A percentile compares a stretch with the other conserved stretches of the same genome.
Evolutionary conservation across 73 alveolate genomes (phyloP).

Genomic region (Urostyla sp.): DNA sequence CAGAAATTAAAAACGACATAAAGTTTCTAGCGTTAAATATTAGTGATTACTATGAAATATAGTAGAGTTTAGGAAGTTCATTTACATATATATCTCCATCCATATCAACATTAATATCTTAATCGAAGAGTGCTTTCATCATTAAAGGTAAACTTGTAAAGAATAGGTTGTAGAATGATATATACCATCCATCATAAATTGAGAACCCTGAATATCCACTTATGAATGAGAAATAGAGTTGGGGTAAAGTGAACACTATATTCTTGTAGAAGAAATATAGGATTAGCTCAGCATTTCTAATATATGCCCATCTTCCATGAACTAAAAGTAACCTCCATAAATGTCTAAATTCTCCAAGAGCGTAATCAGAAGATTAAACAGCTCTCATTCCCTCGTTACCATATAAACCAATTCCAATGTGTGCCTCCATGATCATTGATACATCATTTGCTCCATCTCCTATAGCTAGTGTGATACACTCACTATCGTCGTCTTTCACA

Average conservation of each 20-base stretch:
- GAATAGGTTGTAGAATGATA: conserved; percentile 66
- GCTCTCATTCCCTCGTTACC: conserved; percentile 99
- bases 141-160: conserved; percentile 71
- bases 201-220: conserved; percentile 55
- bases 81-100: conserved; percentile 41
- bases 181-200: conserved; percentile 73
- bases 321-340: conserved; percentile 86
- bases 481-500: conserved; percentile 78
- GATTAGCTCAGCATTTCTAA: conserved; percentile 89
- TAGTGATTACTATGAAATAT: conserved; percentile 60
- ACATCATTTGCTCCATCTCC: conserved; percentile 98
- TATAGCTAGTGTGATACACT: conserved; percentile 78
- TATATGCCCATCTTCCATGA: conserved; percentile 93
- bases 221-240: conserved; percentile 5
- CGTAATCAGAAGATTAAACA: conserved; percentile 92
- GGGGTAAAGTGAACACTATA: conserved; percentile 91
- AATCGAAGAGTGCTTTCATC: conserved; percentile 68
- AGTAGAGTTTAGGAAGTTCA: conserved; percentile 68
- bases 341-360: conserved; percentile 91
- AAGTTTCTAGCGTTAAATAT: conserved; percentile 69
- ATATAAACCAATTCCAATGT: conserved; percentile 93
- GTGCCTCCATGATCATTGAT: conserved; percentile 91
- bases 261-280: conserved; percentile 95
- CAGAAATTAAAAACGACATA: conserved; percentile 62
- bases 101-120: conserved; percentile 71